A percentile compares a stretch with the other conserved stretches of the same genome.
Evolutionary conservation across 1,284 basidiomycete species (phyloP).

Genomic region (Cutaneotrichosporon cutaneum): DNA sequence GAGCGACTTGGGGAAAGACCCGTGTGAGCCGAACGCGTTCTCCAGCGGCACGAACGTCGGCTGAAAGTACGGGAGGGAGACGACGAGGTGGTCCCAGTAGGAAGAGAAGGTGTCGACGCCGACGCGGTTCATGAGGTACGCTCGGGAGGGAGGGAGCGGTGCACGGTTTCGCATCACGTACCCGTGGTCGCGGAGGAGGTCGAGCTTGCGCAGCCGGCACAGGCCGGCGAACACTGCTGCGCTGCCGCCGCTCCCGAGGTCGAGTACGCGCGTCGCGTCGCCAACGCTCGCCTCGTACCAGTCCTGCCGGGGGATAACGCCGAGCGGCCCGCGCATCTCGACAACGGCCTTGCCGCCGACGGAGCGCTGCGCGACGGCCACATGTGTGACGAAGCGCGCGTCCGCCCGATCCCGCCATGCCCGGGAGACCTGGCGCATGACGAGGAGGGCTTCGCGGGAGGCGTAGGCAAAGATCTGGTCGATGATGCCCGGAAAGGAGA

Average conservation of each 20-base stretch:
- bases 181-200: conserved; percentile 3
- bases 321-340: neutral
- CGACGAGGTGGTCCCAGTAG: conserved; percentile 1
- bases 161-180: conserved; percentile 5
- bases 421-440: neutral
- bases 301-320: conserved; percentile 1
- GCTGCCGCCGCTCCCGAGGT: neutral
- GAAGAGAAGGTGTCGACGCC: neutral
- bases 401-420: conserved; percentile 2
- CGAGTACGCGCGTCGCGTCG: neutral
- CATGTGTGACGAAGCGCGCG: neutral
- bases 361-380: neutral
- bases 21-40: conserved; percentile 5
- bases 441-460: neutral
- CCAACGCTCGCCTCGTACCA: conserved; percentile 1
- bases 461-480: neutral
- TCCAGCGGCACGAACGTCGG: conserved; percentile 7
- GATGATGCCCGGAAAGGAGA: conserved; percentile 4
- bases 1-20: conserved; percentile 1
- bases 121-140: conserved; percentile 7
- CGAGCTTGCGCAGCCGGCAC: neutral
- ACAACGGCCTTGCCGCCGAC: neutral
- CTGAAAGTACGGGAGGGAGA: conserved; percentile 1
- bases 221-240: neutral
- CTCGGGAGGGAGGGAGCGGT: neutral